phyloP scores from a whole-genome alignment of 352 stramenopile species.

The Phytophthora tentaculata region DNA sequence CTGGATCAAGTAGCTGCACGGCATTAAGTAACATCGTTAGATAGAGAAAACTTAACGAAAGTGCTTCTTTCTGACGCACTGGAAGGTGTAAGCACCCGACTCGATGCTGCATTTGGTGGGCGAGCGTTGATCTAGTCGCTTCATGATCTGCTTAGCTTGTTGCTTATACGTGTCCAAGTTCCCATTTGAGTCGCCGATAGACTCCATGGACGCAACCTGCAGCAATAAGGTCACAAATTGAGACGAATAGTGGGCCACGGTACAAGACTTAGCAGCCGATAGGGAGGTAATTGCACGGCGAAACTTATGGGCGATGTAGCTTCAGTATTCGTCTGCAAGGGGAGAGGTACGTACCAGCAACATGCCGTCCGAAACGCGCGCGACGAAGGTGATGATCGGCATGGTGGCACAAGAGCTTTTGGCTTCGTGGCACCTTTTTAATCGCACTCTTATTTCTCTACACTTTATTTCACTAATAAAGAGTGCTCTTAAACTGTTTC shows the following conservation, averaged over 20 bases:
- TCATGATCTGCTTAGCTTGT: conserved; percentile 95
- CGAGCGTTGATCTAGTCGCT: conserved; percentile 90
- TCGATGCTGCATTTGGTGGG: conserved; percentile 95
- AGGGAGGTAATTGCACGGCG: not conserved
- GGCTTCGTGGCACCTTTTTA: conserved; percentile 16
- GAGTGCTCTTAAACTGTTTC: not conserved
- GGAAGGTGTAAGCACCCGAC: conserved; percentile 91
- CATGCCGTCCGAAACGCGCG: conserved; percentile 94
- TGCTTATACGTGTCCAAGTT: conserved; percentile 92
- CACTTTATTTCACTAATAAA: too few species aligned
- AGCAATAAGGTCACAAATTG: conserved; percentile 3
- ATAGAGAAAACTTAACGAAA: not conserved
- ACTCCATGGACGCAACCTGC: conserved; percentile 94
- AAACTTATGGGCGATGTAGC: not conserved
- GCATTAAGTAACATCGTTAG: not conserved
- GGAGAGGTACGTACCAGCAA: conserved; percentile 69
- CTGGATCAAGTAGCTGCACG: conserved; percentile 95
- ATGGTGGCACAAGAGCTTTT: conserved; percentile 46
- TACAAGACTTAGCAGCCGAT: not conserved
- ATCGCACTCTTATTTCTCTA: too few species aligned
- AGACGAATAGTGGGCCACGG: not conserved
- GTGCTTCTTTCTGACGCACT: conserved; percentile 66
- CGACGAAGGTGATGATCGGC: conserved; percentile 95
- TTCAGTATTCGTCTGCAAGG: not conserved
- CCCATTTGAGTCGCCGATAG: conserved; percentile 76